Conservation (phyloP, 2,329 filamentous ascomycete species). For the Botryotinia narcissicola region DNA sequence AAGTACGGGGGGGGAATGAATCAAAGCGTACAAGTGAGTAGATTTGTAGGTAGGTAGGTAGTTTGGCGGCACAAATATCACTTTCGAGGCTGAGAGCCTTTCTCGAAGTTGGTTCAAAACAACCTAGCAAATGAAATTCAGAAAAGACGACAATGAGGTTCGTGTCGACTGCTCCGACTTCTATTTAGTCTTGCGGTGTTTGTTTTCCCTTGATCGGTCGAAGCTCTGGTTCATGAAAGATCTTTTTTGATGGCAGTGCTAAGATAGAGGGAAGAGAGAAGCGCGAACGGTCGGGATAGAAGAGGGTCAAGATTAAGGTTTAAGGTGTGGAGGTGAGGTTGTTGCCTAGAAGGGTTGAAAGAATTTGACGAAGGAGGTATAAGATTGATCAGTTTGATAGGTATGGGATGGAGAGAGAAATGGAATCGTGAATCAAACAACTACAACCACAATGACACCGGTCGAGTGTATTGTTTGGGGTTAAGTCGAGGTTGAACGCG, state of each 20-base stretch:
- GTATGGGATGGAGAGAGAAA: background rate
- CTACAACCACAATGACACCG: background rate
- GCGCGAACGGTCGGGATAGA: background rate
- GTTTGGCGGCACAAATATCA: background rate
- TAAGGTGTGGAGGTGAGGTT: background rate
- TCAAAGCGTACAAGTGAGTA: background rate
- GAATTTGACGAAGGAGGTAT: background rate
- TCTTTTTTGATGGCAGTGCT: slow-evolving; percentile 1
- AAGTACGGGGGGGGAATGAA: background rate
- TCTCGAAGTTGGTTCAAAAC: background rate
- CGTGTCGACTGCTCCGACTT: background rate
- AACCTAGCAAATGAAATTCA: background rate
- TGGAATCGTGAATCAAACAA: background rate
- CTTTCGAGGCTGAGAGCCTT: slow-evolving; percentile 2
- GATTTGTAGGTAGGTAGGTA: background rate
- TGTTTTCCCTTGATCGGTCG: background rate
- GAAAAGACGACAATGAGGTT: background rate
- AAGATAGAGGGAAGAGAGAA: background rate
- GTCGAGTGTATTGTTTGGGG: background rate
- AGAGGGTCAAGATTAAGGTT: background rate
- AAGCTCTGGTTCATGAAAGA: background rate
- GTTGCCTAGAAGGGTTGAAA: slow-evolving; percentile 8
- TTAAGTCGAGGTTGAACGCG: background rate
- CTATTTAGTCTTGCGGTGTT: background rate
- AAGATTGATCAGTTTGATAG: background rate